Conservation (phyloP, 2,329 filamentous ascomycete species). For the Passalora sequoiae region DNA sequence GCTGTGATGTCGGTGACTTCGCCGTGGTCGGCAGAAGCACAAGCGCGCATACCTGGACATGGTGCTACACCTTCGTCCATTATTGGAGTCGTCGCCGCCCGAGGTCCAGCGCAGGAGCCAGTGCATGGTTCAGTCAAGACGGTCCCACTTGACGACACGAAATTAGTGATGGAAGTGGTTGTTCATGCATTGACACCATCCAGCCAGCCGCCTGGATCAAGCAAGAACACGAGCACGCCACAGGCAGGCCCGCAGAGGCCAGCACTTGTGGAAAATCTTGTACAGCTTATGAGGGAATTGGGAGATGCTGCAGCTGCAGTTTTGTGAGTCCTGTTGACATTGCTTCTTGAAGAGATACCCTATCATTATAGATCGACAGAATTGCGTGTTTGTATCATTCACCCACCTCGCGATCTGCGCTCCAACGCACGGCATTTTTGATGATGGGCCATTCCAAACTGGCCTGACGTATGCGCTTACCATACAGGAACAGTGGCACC, state of each 20-base stretch:
- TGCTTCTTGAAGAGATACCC: neutral
- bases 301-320: conserved; percentile 19
- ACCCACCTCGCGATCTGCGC: conserved; percentile 8
- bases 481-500: conserved; percentile 51
- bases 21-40: conserved; percentile 8
- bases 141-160: conserved; percentile 15
- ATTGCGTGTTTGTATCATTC: neutral
- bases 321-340: neutral
- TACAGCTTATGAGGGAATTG: conserved; percentile 20
- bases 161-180: conserved; percentile 19
- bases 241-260: conserved; percentile 15
- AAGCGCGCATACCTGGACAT: neutral
- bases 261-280: conserved; percentile 21
- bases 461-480: conserved; percentile 44
- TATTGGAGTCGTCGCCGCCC: conserved; percentile 8
- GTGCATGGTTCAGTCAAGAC: conserved; percentile 9
- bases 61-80: neutral
- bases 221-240: neutral
- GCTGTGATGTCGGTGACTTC: conserved; percentile 18
- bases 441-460: conserved; percentile 47
- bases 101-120: conserved; percentile 11
- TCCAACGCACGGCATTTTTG: conserved; percentile 4
- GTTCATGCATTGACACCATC: conserved; percentile 18
- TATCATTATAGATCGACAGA: too few relatives aligned
- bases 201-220: conserved; percentile 15